Base-by-base conservation (phyloP, 257 asterid genomes). In the Scutellaria barbata region DNA sequence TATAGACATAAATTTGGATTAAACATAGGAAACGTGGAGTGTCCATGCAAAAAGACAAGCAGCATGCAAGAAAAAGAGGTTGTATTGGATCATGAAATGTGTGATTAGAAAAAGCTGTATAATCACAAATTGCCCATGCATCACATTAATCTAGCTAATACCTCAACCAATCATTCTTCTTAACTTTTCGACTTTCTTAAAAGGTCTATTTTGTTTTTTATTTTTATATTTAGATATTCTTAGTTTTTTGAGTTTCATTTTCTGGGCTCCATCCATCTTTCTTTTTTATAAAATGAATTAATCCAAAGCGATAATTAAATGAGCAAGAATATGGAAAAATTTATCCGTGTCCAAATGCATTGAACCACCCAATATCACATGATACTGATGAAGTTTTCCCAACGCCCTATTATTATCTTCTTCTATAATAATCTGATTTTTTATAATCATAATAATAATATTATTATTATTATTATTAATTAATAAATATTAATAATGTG, bases 71-170 rank as follows among this genome's bases (percentile, higher is more conserved):
- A 50, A 71, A 58, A 73, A 10, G 66, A 63, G 25, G 50, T 20
- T 37, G 69, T 72, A 9, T 67, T 12, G 56, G 72, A 58, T 67
- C 84, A 74, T 47, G 85, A 84, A 75, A 73, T 48, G 71, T 68
- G 79, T 80, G 81, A 74, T 20, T 40, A 68, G 63, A 22, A 63
- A 78, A 73, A 33, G 16, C 37, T 68, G 7, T 7, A 10, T 22
- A 8, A 43, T 77, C 81, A 78, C 79, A 61, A 54, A 54, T 25
- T 66, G 52, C 47, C 75, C 84, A 71, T 80, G 81, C 68, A 37
- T 10, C 68, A 72, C 43, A 75, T 63, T 69, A 81, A 52, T 67
- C 63, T 12, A 37, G 45, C 53, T 43, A 22, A 30, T 30, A 30
- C 35, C 35, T 30, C 35, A 30, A 30, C 71, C 51, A 37, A 39